These are phyloP conservation scores for Phylloboletellus chloephorus DNA, from an alignment of 1,284 basidiomycete genomes.

Conservation along the genomic window DNA sequence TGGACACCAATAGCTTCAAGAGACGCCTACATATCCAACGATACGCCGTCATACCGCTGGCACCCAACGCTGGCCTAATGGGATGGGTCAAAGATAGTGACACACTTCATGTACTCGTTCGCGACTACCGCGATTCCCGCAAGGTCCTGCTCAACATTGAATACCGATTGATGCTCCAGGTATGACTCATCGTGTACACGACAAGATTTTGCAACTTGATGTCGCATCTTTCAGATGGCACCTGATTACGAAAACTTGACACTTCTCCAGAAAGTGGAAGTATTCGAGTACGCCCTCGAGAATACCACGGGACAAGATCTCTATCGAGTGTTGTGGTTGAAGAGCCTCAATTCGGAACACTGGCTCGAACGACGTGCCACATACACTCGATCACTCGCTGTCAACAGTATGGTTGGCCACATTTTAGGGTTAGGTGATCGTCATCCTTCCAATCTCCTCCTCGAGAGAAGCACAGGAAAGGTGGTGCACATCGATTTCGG, in stretches of 20 bases:
- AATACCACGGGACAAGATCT: slow-evolving; percentile 99
- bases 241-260: slow-evolving; percentile 97
- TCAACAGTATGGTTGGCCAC: slow-evolving; percentile 96
- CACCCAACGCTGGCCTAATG: slow-evolving; percentile 91
- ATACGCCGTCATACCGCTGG: slow-evolving; percentile 92
- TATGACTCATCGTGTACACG: slow-evolving; percentile 29
- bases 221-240: slow-evolving; percentile 70
- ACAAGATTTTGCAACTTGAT: slow-evolving; percentile 6
- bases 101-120: slow-evolving; percentile 96
- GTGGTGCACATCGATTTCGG: slow-evolving; percentile 98
- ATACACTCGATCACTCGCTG: slow-evolving; percentile 92
- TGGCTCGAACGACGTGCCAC: slow-evolving; percentile 98
- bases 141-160: slow-evolving; percentile 98
- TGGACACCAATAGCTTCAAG: slow-evolving; percentile 95
- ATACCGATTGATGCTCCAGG: slow-evolving; percentile 96
- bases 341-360: slow-evolving; percentile 91
- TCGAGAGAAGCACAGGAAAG: slow-evolving; percentile 91
- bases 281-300: slow-evolving; percentile 98
- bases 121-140: slow-evolving; percentile 89
- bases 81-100: slow-evolving; percentile 98
- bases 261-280: slow-evolving; percentile 96
- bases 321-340: slow-evolving; percentile 97
- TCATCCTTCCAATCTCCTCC: slow-evolving; percentile 93
- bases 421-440: slow-evolving; percentile 98
- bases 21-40: slow-evolving; percentile 92